Conservation (phyloP, 2,329 filamentous ascomycete genomes). For the Ceratocystis destructans region DNA sequence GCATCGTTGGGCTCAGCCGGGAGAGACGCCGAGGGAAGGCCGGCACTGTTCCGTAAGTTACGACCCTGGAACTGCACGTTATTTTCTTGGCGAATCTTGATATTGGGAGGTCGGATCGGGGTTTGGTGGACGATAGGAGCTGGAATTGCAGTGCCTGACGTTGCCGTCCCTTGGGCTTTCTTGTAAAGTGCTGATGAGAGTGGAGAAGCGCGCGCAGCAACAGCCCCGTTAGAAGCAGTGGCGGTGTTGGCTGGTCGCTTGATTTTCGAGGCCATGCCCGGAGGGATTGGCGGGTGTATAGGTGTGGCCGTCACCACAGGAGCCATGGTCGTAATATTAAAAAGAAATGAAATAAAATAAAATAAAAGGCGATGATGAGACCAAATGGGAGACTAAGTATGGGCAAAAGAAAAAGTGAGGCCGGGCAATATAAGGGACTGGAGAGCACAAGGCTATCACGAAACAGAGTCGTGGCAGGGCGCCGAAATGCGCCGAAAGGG, state of each 20-base stretch:
- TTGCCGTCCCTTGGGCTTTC: slow-evolving; percentile 34
- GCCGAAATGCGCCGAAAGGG: slow-evolving; percentile 17
- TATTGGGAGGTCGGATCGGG: slow-evolving; percentile 15
- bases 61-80: slow-evolving; percentile 32
- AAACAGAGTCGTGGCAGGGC: slow-evolving; percentile 11
- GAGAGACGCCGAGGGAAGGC: slow-evolving; percentile 36
- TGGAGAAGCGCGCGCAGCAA: slow-evolving; percentile 46
- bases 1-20: slow-evolving; percentile 31
- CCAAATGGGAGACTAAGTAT: neutral
- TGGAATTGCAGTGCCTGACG: slow-evolving; percentile 30
- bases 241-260: slow-evolving; percentile 52
- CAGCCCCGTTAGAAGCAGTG: slow-evolving; percentile 46
- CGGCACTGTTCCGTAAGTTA: slow-evolving; percentile 38
- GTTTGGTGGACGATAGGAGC: slow-evolving; percentile 8
- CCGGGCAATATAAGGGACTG: neutral
- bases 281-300: slow-evolving; percentile 26
- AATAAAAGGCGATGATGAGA: neutral
- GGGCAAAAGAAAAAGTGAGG: neutral
- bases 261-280: slow-evolving; percentile 37
- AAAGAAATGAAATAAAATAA: too few species aligned
- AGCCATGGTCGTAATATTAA: slow-evolving; percentile 32
- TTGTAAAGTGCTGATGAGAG: slow-evolving; percentile 45
- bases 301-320: slow-evolving; percentile 40
- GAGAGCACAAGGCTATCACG: slow-evolving; percentile 6
- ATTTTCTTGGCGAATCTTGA: slow-evolving; percentile 30